Percentiles rank a stretch among this genome's conserved stretches.
phyloP scores from a whole-genome alignment of 1,139 yeast species.

The Groenewaldozyma sp. region DNA sequence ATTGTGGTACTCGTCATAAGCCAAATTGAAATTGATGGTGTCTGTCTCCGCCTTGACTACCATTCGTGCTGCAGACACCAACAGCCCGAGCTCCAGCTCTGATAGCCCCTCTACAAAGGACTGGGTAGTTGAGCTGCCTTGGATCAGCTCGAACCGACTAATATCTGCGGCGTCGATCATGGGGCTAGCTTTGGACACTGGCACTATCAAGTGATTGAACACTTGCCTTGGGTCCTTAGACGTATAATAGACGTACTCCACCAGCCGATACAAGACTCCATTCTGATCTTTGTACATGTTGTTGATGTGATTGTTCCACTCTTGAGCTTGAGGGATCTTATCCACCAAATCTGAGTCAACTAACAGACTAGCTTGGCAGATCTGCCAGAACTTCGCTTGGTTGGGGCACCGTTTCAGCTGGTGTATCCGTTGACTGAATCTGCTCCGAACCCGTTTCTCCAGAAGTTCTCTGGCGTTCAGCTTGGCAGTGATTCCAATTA shows the following conservation, averaged over 20 bases:
- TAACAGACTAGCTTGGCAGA: conserved; percentile 25
- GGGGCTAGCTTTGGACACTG: conserved; percentile 33
- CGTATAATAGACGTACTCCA: conserved; percentile 47
- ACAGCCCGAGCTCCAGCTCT: conserved; percentile 56
- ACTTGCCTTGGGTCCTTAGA: conserved; percentile 51
- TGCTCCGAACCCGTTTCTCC: conserved; percentile 83
- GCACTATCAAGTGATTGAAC: conserved; percentile 41
- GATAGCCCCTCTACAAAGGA: conserved; percentile 40
- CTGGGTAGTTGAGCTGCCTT: conserved; percentile 29
- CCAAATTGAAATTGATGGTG: conserved; percentile 56
- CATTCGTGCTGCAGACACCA: conserved; percentile 68
- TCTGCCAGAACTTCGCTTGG: conserved; percentile 28
- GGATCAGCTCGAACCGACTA: conserved; percentile 11
- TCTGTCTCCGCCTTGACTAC: conserved; percentile 49
- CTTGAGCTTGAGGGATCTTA: conserved; percentile 7
- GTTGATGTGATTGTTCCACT: conserved; percentile 47
- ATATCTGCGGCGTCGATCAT: conserved; percentile 33
- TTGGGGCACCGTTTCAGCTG: conserved; percentile 44
- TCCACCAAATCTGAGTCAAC: conserved; percentile 17
- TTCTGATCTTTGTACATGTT: conserved; percentile 20
- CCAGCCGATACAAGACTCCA: conserved; percentile 29
- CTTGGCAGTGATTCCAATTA: conserved; percentile 71
- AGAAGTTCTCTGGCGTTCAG: conserved; percentile 68
- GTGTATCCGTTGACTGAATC: conserved; percentile 76
- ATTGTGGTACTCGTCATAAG: conserved; percentile 63